Conservation (phyloP, 805 yeast genomes). For the Wickerhamomyces pijperi region DNA sequence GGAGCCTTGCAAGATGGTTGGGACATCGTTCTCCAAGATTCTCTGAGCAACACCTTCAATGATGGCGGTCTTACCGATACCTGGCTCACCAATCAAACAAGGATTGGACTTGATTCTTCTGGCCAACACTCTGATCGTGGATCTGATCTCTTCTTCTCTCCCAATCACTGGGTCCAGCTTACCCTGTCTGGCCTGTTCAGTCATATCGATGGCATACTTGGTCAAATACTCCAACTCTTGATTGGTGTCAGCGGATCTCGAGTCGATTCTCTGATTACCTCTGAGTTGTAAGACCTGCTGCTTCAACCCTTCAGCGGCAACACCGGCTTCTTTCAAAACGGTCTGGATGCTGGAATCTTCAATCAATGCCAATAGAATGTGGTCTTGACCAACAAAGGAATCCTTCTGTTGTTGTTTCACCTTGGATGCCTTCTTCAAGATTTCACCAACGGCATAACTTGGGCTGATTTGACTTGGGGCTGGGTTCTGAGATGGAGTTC, state of each 20-base stretch:
- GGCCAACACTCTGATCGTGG: conserved; percentile 91
- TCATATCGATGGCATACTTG: conserved; percentile 89
- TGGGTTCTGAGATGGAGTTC: conserved; percentile 81
- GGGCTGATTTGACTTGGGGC: conserved; percentile 77
- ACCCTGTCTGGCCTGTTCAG: conserved; percentile 88
- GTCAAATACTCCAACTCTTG: conserved; percentile 71
- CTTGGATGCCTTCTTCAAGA: conserved; percentile 64
- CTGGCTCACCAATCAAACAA: conserved; percentile 95
- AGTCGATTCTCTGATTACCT: conserved; percentile 86
- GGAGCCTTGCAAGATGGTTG: conserved; percentile 72
- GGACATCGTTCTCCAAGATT: conserved; percentile 91
- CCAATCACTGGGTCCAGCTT: conserved; percentile 97
- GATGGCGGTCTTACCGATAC: conserved; percentile 97
- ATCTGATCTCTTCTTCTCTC: conserved; percentile 94
- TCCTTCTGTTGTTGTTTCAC: conserved; percentile 85
- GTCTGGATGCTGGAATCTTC: conserved; percentile 65
- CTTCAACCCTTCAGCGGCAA: conserved; percentile 62
- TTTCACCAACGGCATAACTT: conserved; percentile 64
- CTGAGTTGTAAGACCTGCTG: conserved; percentile 72
- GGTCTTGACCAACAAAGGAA: conserved; percentile 88
- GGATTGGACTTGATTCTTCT: conserved; percentile 96
- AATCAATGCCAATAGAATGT: conserved; percentile 70
- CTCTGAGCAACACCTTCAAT: conserved; percentile 99
- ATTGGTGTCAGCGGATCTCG: conserved; percentile 88
- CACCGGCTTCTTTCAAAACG: conserved; percentile 59